Percentiles rank a stretch among this genome's conserved stretches.
These are phyloP conservation scores for Candida coquimbonensis DNA, from an alignment of 805 yeast genomes.

Conservation along the genomic window DNA sequence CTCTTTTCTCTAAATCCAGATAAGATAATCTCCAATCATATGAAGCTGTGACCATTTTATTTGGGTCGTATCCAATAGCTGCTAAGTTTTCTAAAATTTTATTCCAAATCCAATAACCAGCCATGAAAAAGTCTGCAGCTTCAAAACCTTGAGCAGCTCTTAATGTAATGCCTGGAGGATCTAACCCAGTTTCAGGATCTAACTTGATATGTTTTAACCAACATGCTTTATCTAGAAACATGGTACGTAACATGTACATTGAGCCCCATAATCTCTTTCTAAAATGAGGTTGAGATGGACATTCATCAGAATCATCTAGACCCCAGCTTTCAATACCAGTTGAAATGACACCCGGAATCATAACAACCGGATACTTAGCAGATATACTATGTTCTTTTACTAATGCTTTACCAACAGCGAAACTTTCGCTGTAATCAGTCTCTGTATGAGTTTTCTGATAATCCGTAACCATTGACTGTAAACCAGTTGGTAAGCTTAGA, in stretches of 20 bases:
- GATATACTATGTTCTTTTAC: conserved; percentile 40
- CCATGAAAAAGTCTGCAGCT: conserved; percentile 92
- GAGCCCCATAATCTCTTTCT: conserved; percentile 96
- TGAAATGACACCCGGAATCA: conserved; percentile 95
- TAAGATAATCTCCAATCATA: conserved; percentile 96
- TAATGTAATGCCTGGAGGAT: conserved; percentile 74
- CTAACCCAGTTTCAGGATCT: conserved; percentile 87
- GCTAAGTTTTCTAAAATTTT: conserved; percentile 91
- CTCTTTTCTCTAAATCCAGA: conserved; percentile 80
- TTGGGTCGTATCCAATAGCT: conserved; percentile 89
- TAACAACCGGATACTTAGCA: conserved; percentile 70
- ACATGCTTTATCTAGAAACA: conserved; percentile 86
- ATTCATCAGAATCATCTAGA: conserved; percentile 61
- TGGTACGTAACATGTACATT: conserved; percentile 86
- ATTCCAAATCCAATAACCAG: conserved; percentile 99
- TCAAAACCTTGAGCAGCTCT: conserved; percentile 96
- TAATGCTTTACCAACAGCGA: conserved; percentile 77
- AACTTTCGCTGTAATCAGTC: conserved; percentile 65
- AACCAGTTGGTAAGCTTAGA: conserved; percentile 51
- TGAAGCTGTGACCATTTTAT: conserved; percentile 83
- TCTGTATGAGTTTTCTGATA: conserved; percentile 22
- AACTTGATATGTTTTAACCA: conserved; percentile 91
- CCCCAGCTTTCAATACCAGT: conserved; percentile 97
- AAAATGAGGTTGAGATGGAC: conserved; percentile 80
- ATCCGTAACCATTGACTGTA: conserved; percentile 46